Evolutionary conservation across 1,139 yeast species (phyloP).

Genomic region (Debaryomyces nepalensis): DNA sequence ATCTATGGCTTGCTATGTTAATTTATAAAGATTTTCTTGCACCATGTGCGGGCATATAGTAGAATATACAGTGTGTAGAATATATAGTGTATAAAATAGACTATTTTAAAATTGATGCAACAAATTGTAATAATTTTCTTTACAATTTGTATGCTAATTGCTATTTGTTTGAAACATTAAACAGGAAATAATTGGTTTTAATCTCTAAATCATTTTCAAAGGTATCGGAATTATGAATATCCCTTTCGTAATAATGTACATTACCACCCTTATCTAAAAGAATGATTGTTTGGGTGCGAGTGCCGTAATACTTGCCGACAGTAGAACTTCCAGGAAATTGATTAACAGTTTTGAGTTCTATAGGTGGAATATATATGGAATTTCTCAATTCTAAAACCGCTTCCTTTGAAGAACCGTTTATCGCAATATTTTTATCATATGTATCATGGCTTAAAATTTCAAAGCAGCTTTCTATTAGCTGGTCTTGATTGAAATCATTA

Average conservation of each 20-base stretch:
- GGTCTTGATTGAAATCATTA: conserved; percentile 35
- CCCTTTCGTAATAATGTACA: conserved; percentile 45
- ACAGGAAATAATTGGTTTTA: conserved; percentile 18
- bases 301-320: conserved; percentile 71
- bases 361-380: conserved; percentile 76
- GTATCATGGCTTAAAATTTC: conserved; percentile 55
- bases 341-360: conserved; percentile 28
- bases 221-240: conserved; percentile 37
- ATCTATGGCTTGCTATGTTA: no score
- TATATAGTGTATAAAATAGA: no score
- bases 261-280: conserved; percentile 56
- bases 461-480: conserved; percentile 57
- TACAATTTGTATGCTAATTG: conserved; percentile 9
- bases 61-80: no score
- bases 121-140: not conserved
- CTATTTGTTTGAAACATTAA: conserved; percentile 14
- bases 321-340: conserved; percentile 19
- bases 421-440: conserved; percentile 34
- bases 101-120: not conserved
- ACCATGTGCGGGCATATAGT: no score
- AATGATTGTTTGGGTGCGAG: conserved; percentile 85
- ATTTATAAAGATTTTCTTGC: no score
- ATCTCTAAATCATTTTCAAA: conserved; percentile 14
- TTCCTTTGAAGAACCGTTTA: conserved; percentile 29
- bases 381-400: conserved; percentile 52